phyloP scores from a whole-genome alignment of 108 stramenopile genomes.

The Stephanodiscus minutulus region DNA sequence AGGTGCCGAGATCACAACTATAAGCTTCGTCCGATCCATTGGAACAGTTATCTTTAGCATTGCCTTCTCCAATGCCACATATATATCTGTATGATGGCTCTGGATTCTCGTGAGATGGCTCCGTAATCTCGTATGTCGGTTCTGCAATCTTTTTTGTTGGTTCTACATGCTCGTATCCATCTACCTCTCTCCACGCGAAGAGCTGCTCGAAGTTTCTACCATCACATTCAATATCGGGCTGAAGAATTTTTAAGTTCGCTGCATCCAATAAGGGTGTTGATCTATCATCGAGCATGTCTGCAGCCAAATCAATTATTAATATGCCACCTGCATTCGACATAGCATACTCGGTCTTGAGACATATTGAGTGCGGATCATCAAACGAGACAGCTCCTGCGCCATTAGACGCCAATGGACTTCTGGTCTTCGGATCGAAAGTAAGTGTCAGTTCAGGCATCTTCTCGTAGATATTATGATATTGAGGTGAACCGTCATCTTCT shows the following conservation, averaged over 20 bases:
- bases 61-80: constrained; percentile 27
- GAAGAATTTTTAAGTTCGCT: constrained; percentile 19
- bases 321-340: constrained; percentile 25
- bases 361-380: constrained; percentile 33
- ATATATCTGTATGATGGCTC: constrained; percentile 11
- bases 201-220: constrained; percentile 20
- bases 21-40: not conserved
- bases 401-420: constrained; percentile 14
- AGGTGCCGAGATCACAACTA: not conserved
- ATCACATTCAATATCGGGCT: constrained; percentile 15
- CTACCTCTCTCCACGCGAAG: constrained; percentile 11
- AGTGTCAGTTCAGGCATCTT: constrained; percentile 4
- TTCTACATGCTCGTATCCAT: not conserved
- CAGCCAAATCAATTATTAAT: constrained; percentile 18
- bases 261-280: constrained; percentile 42
- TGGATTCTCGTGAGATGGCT: no score
- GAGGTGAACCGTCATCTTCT: constrained; percentile 30
- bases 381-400: constrained; percentile 22
- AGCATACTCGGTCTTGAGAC: constrained; percentile 33
- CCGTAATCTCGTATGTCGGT: not conserved
- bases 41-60: constrained; percentile 21
- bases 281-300: constrained; percentile 21
- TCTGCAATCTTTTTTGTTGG: not conserved
- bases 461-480: constrained; percentile 25
- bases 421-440: constrained; percentile 10